phyloP scores from a whole-genome alignment of 2,329 filamentous ascomycete species.

The Kalaharituber pfeilii region DNA sequence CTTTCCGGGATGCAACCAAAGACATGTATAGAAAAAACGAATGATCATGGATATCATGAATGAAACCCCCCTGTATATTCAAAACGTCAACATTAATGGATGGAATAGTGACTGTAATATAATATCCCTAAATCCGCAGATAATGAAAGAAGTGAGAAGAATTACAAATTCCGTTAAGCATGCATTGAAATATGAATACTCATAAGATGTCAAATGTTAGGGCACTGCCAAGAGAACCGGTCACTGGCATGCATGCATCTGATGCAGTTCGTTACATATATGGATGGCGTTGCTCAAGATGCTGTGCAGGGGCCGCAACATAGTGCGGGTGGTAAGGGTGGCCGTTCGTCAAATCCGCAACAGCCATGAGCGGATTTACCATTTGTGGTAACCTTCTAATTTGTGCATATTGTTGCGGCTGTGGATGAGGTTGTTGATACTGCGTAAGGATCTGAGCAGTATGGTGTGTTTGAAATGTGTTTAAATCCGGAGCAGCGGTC shows the following conservation, averaged over 20 bases:
- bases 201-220: too few species aligned
- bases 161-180: too few species aligned
- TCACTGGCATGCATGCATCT: neutral
- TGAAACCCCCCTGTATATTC: neutral
- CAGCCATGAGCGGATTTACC: conserved; percentile 16
- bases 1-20: neutral
- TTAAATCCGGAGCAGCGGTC: conserved; percentile 3
- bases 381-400: conserved; percentile 12
- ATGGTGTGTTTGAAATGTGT: conserved; percentile 10
- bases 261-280: conserved; percentile 11
- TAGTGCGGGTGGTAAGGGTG: conserved; percentile 19
- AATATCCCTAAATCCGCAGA: too few species aligned
- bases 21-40: neutral
- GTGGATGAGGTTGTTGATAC: conserved; percentile 18
- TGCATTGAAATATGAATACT: too few species aligned
- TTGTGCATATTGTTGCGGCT: conserved; percentile 19
- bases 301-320: conserved; percentile 14
- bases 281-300: conserved; percentile 14
- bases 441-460: conserved; percentile 21
- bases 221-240: neutral
- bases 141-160: too few species aligned
- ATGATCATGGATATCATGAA: conserved; percentile 2
- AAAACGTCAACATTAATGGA: neutral
- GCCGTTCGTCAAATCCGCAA: conserved; percentile 14
- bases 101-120: too few species aligned